Evolutionary conservation across 176 grass and related monocot species (phyloP), one percentile per base, ranked within the genome.

Genomic region (Ananas comosus): DNA sequence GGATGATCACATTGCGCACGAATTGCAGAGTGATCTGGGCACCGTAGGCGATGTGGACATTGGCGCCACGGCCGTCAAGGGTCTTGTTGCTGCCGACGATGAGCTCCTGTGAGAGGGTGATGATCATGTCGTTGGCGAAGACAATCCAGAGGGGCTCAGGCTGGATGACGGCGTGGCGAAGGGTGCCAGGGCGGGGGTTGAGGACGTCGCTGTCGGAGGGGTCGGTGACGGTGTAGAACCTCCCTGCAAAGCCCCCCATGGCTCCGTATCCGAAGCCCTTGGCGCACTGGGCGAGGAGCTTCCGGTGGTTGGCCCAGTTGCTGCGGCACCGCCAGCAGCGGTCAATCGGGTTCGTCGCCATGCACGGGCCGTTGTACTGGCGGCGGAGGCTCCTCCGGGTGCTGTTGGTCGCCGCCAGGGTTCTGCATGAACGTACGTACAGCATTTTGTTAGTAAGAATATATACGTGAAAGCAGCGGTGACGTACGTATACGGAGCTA

Each of bases 331-430:
- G 69, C 90, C 90, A 94, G 58, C 90, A 94, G 42, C 87, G 79
- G 86, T 94, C 90, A 66, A 94, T 94, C 64, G 86, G 90, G 83
- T 94, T 94, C 29, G 86, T 94, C n/a, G 83, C 78, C 2, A 51
- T 0, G 79, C 91, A 96, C 24, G 74, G 82, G 0, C 82, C 82
- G 0, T 9, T 19, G 54, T 70, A 79, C 29, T 66, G 51, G 10
- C 70, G 49, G 0, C 25, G 50, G 14, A 79, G 54, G 27, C 18
- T 25, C 2, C 91, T 81, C 11, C 85, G 70, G 0, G 49, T 86
- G 79, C 68, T 61, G 49, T 79, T 77, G 33, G 33, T 42, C 58
- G 28, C 3, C 19, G 6, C 29, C 14, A 50, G 12, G 3, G 48
- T 13, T 27, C 76, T 78, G 33, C 18, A 70, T 66, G 21, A 12